These are phyloP conservation scores for Cucurbitaria berberidis DNA, from an alignment of 2,329 filamentous ascomycete genomes.

Conservation along the genomic window DNA sequence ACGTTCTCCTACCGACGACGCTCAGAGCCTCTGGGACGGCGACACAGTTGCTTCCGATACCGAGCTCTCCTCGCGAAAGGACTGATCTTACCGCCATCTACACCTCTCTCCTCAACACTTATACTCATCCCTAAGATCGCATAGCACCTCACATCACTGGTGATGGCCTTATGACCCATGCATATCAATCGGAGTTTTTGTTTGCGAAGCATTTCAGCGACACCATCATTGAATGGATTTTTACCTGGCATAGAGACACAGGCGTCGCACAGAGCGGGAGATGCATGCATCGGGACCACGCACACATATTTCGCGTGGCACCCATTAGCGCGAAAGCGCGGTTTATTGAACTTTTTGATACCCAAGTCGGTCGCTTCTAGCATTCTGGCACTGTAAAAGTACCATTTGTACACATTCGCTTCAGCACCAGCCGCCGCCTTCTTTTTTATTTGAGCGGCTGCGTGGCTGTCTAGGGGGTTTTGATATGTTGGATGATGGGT, in stretches of 20 bases:
- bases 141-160: slow-evolving; percentile 24
- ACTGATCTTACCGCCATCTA: slow-evolving; percentile 16
- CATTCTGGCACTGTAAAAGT: slow-evolving; percentile 18
- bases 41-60: slow-evolving; percentile 60
- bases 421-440: slow-evolving; percentile 28
- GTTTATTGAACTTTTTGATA: slow-evolving; percentile 38
- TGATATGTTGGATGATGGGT: slow-evolving; percentile 3
- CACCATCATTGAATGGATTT: slow-evolving; percentile 25
- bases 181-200: slow-evolving; percentile 45
- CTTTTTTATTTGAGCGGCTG: slow-evolving; percentile 25
- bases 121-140: slow-evolving; percentile 33
- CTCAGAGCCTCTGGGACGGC: slow-evolving; percentile 62
- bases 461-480: slow-evolving; percentile 21
- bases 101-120: slow-evolving; percentile 17
- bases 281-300: slow-evolving; percentile 20
- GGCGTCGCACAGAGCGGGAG: slow-evolving; percentile 23
- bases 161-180: slow-evolving; percentile 46
- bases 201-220: slow-evolving; percentile 47
- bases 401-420: slow-evolving; percentile 41
- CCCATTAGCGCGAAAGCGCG: slow-evolving; percentile 21
- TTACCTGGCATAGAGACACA: slow-evolving; percentile 30
- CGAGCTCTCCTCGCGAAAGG: slow-evolving; percentile 40
- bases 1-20: slow-evolving; percentile 62
- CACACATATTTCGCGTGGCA: slow-evolving; percentile 13
- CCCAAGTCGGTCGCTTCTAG: slow-evolving; percentile 43